phyloP scores from a whole-genome alignment of 2,329 filamentous ascomycete species.

The Setomelanomma holmii region DNA sequence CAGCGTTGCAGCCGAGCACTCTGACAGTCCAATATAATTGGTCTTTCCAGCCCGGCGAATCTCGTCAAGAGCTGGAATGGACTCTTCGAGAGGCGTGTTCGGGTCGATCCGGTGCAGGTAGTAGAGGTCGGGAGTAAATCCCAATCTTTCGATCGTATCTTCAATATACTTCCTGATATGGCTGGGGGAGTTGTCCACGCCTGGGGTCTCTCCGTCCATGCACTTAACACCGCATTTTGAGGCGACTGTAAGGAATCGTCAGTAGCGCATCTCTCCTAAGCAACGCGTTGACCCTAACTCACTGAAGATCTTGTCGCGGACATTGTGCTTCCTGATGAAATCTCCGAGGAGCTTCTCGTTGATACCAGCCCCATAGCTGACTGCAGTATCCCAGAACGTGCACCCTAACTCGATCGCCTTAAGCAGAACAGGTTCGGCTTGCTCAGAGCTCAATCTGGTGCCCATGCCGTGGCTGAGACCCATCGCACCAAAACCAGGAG shows the following conservation, averaged over 20 bases:
- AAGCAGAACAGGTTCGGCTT: conserved; percentile 59
- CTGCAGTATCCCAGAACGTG: conserved; percentile 58
- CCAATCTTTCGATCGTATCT: conserved; percentile 48
- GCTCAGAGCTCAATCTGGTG: conserved; percentile 47
- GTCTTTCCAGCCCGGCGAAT: conserved; percentile 54
- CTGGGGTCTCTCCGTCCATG: conserved; percentile 46
- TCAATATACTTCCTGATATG: conserved; percentile 50
- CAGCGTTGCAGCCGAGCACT: conserved; percentile 52
- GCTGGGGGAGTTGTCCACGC: conserved; percentile 47
- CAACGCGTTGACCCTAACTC: neutral
- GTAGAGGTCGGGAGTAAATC: conserved; percentile 51
- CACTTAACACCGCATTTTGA: conserved; percentile 41
- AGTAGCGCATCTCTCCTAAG: too few species aligned
- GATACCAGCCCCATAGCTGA: conserved; percentile 26
- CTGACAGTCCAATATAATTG: conserved; percentile 55
- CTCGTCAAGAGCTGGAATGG: conserved; percentile 55
- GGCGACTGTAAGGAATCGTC: conserved; percentile 16
- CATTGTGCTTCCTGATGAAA: conserved; percentile 33
- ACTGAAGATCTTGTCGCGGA: conserved; percentile 32
- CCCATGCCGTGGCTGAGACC: conserved; percentile 57
- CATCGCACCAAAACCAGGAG: conserved; percentile 64
- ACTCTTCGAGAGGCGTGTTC: conserved; percentile 49
- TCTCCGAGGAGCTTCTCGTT: conserved; percentile 39
- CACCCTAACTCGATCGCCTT: conserved; percentile 59
- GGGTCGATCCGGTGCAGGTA: conserved; percentile 53